A percentile compares a stretch with the other conserved stretches of the same genome.
phyloP scores from a whole-genome alignment of 129 eudicot genomes.

The Helianthus tuberosus region DNA sequence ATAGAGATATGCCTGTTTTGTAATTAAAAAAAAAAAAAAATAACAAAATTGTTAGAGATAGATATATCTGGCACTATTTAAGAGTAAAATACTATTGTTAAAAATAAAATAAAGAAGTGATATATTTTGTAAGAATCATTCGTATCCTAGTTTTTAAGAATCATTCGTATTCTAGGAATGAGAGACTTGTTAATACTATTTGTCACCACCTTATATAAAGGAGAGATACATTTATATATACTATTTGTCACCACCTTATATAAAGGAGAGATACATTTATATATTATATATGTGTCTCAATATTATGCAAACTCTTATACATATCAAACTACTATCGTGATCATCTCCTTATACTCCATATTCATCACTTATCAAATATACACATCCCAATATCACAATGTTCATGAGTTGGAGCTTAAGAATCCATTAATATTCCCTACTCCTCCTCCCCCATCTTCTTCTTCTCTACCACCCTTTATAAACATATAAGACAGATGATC shows the following conservation, averaged over 20 bases:
- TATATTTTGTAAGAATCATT: slow-evolving; percentile 1
- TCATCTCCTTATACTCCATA: slow-evolving; percentile 10
- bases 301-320: slow-evolving; percentile 34
- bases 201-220: slow-evolving; percentile 30
- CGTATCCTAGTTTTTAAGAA: slow-evolving; percentile 8
- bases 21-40: no score
- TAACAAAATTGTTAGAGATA: no score
- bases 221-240: slow-evolving; percentile 25
- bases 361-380: slow-evolving; percentile 66
- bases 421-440: slow-evolving; percentile 49
- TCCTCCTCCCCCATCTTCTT: slow-evolving; percentile 36
- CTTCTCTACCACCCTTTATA: slow-evolving; percentile 46
- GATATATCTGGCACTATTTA: no score
- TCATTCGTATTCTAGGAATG: slow-evolving; percentile 9
- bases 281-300: slow-evolving; percentile 16
- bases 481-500: slow-evolving; percentile 52
- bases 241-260: slow-evolving; percentile 33
- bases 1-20: no score
- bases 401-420: slow-evolving; percentile 52
- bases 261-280: slow-evolving; percentile 30
- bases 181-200: slow-evolving; percentile 22
- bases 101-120: no score
- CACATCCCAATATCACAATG: slow-evolving; percentile 71
- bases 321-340: slow-evolving; percentile 26
- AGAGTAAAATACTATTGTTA: no score